Conservation (phyloP, 768 basidiomycete genomes). For the Boletus pseudo-olivaceus region DNA sequence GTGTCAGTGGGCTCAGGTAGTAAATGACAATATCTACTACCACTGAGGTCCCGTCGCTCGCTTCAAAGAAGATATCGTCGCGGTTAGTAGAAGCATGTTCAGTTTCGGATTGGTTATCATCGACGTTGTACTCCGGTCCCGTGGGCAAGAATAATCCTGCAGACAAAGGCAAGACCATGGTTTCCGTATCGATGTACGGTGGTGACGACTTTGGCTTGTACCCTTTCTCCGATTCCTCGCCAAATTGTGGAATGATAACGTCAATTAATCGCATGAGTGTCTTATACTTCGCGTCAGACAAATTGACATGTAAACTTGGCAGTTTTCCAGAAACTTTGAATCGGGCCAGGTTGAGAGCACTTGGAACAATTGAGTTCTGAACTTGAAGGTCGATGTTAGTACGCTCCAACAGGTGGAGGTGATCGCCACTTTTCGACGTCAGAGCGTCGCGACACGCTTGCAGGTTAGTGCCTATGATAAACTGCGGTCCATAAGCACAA, state of each 20-base stretch:
- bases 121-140: slow-evolving; percentile 67
- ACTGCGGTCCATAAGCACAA: slow-evolving; percentile 44
- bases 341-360: slow-evolving; percentile 73
- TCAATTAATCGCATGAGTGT: slow-evolving; percentile 90
- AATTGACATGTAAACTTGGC: slow-evolving; percentile 83
- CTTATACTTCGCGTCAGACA: slow-evolving; percentile 90
- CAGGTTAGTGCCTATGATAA: slow-evolving; percentile 83
- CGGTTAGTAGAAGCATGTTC: slow-evolving; percentile 38
- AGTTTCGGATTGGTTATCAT: slow-evolving; percentile 50
- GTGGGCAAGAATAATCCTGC: slow-evolving; percentile 50
- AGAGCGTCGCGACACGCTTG: slow-evolving; percentile 81
- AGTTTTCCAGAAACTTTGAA: slow-evolving; percentile 90
- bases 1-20: not conserved
- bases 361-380: slow-evolving; percentile 90
- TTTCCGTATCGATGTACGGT: slow-evolving; percentile 22
- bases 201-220: slow-evolving; percentile 16
- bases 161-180: slow-evolving; percentile 48
- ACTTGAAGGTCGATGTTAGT: slow-evolving; percentile 87
- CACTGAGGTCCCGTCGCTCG: slow-evolving; percentile 55
- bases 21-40: slow-evolving; percentile 33
- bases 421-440: slow-evolving; percentile 48
- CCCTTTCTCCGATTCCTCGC: slow-evolving; percentile 36
- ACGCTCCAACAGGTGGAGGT: slow-evolving; percentile 86
- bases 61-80: slow-evolving; percentile 70
- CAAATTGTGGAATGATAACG: slow-evolving; percentile 83